phyloP scores from a whole-genome alignment of 108 stramenopile genomes.

The Schizochytrium sp. region DNA sequence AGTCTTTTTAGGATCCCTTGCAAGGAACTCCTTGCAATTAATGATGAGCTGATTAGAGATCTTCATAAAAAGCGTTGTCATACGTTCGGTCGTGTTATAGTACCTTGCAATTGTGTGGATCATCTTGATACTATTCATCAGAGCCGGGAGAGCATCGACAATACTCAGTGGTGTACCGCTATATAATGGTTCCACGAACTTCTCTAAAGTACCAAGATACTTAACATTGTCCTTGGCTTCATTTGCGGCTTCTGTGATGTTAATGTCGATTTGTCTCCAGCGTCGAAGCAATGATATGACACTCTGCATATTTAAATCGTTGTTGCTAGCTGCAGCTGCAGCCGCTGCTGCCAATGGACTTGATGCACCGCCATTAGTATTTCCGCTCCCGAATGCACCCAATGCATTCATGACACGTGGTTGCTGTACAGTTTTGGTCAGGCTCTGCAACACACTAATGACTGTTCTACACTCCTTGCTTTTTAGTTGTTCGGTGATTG shows the following conservation, averaged over 20 bases:
- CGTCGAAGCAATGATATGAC: slow-evolving; percentile 68
- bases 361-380: not conserved
- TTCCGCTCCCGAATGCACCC: not conserved
- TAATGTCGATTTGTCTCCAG: slow-evolving; percentile 77
- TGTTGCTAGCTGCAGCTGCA: not conserved
- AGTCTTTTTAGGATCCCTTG: slow-evolving; percentile 64
- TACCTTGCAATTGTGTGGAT: slow-evolving; percentile 77
- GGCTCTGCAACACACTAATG: slow-evolving; percentile 67
- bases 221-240: slow-evolving; percentile 81
- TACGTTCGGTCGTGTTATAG: slow-evolving; percentile 77
- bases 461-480: slow-evolving; percentile 71
- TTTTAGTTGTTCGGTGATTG: slow-evolving; percentile 80
- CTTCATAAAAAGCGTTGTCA: slow-evolving; percentile 79
- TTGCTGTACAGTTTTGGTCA: slow-evolving; percentile 62
- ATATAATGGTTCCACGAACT: slow-evolving; percentile 76
- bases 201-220: slow-evolving; percentile 76
- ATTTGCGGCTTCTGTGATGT: slow-evolving; percentile 80
- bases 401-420: not conserved
- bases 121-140: slow-evolving; percentile 79
- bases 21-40: slow-evolving; percentile 71
- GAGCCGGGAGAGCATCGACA: slow-evolving; percentile 76
- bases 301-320: slow-evolving; percentile 23
- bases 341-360: not conserved
- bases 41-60: slow-evolving; percentile 77
- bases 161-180: slow-evolving; percentile 72